Evolutionary conservation across 106 monocot genomes (phyloP).

Genomic region (Alisma plantagoaquatica): DNA sequence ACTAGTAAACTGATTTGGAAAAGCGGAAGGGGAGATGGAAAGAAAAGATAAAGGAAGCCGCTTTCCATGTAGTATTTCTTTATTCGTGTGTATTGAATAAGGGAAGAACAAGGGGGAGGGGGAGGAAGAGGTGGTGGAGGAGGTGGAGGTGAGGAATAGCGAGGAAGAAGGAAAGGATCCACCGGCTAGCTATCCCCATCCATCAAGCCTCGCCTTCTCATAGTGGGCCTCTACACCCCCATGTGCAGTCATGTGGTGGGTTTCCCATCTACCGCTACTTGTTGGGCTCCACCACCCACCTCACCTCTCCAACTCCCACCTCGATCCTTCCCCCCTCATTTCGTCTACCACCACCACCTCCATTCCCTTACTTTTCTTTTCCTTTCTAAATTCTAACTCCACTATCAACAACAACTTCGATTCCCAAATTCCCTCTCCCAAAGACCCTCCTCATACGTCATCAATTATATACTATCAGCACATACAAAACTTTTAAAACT

Average conservation of each 20-base stretch:
- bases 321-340: neutral
- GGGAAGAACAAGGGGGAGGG: too few species aligned
- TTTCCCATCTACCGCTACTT: neutral
- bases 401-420: neutral
- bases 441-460: neutral
- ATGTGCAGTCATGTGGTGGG: slow-evolving; percentile 13
- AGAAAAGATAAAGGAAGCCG: too few species aligned
- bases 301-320: slow-evolving; percentile 1
- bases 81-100: too few species aligned
- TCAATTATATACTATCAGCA: neutral
- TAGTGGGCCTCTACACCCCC: slow-evolving; percentile 2
- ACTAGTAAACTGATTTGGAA: too few species aligned
- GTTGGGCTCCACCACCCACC: neutral
- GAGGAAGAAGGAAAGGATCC: neutral
- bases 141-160: too few species aligned
- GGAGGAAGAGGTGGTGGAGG: too few species aligned
- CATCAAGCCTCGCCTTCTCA: neutral
- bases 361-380: neutral
- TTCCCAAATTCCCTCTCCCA: neutral
- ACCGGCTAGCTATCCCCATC: neutral
- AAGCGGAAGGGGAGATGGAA: too few species aligned
- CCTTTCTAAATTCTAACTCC: neutral
- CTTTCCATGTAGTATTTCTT: too few species aligned
- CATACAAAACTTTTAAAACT: neutral
- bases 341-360: slow-evolving; percentile 2